phyloP scores from a whole-genome alignment of 345 rosid species.

The Bruguiera parviflora region DNA sequence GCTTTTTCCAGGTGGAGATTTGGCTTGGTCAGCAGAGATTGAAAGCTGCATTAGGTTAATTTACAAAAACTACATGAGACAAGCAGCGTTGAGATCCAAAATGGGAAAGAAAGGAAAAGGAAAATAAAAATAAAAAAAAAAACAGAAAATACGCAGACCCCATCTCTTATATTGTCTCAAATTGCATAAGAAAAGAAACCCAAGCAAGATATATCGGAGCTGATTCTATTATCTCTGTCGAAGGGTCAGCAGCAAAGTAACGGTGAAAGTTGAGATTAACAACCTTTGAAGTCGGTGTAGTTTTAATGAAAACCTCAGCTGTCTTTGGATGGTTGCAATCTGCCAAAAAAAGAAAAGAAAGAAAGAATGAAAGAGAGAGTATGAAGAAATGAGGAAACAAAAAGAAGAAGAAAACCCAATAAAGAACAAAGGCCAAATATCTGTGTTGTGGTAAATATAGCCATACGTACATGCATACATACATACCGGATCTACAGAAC shows the following conservation, averaged over 20 bases:
- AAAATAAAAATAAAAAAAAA: neutral
- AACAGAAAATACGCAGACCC: too few relatives aligned
- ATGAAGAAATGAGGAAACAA: neutral
- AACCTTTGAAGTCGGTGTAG: conserved; percentile 51
- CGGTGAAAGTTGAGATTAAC: neutral
- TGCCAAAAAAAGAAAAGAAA: conserved; percentile 10
- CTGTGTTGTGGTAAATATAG: too few relatives aligned
- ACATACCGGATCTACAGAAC: conserved; percentile 83
- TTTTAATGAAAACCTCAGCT: conserved; percentile 62
- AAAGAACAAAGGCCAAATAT: neutral
- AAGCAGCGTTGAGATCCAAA: conserved; percentile 29
- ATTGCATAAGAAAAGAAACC: too few relatives aligned
- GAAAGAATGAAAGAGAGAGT: neutral
- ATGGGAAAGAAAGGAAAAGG: conserved; percentile 43
- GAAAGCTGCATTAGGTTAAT: conserved; percentile 30
- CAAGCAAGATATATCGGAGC: too few relatives aligned
- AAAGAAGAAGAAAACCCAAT: neutral
- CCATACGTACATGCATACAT: too few relatives aligned
- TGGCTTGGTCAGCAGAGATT: conserved; percentile 23
- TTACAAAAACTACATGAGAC: neutral
- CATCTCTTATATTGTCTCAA: too few relatives aligned
- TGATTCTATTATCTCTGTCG: too few relatives aligned
- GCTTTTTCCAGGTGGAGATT: conserved; percentile 37
- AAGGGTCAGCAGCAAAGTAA: too few relatives aligned
- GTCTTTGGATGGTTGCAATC: conserved; percentile 85